Evolutionary conservation across 257 asterid genomes (phyloP).

Genomic region (Solanum paucissectum): DNA sequence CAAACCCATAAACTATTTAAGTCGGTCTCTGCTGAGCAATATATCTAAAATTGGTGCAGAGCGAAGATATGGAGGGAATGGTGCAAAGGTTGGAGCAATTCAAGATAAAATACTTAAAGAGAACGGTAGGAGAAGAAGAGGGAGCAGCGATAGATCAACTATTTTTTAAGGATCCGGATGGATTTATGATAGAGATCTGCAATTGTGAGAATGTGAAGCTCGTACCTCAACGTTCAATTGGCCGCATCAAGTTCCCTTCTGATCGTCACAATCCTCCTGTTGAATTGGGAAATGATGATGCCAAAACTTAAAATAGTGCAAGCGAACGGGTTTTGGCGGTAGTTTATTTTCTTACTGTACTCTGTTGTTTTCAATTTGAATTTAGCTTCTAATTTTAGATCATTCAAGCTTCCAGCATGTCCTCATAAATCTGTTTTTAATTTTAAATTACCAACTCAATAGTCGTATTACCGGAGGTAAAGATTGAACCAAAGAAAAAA

Average conservation of each 20-base stretch:
- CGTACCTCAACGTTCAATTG: constrained; percentile 38
- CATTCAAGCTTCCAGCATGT: neutral
- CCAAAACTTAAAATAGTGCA: neutral
- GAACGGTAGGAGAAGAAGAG: constrained; percentile 43
- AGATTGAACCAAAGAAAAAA: neutral
- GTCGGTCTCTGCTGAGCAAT: too few species aligned
- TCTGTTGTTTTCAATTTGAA: neutral
- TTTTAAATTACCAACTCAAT: neutral
- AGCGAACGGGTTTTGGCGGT: neutral
- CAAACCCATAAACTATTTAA: neutral
- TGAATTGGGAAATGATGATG: neutral
- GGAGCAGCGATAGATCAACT: constrained; percentile 45
- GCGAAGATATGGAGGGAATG: constrained; percentile 59
- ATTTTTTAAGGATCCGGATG: constrained; percentile 71
- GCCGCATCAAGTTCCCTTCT: constrained; percentile 42
- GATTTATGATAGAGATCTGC: constrained; percentile 74
- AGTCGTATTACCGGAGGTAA: neutral
- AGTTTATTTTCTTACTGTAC: neutral
- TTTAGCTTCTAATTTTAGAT: neutral
- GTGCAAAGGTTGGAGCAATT: constrained; percentile 34
- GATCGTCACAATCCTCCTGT: constrained; percentile 49
- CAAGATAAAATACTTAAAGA: constrained; percentile 34
- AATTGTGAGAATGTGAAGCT: constrained; percentile 62
- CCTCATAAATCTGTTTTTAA: neutral
- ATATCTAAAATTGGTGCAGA: constrained; percentile 11